A percentile compares a stretch with the other conserved stretches of the same genome.
Conservation (phyloP, 2,329 filamentous ascomycete genomes). For the Talaromyces pinophilus region DNA sequence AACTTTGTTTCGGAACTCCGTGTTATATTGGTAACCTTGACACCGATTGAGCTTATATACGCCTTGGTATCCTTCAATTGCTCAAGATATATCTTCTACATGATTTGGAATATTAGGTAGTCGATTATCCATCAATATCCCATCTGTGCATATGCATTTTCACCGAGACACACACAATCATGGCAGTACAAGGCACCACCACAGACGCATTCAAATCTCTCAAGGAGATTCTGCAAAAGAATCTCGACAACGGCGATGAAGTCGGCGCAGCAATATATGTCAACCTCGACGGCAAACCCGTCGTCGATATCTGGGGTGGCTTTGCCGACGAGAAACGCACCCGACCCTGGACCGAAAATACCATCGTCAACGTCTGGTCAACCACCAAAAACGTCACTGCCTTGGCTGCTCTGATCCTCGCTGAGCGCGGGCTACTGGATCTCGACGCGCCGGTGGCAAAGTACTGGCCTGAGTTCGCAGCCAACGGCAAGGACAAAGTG, state of each 20-base stretch:
- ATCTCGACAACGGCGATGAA: conserved; percentile 44
- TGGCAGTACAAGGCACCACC: conserved; percentile 40
- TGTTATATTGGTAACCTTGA: background rate
- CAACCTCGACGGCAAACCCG: conserved; percentile 44
- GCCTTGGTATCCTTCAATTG: background rate
- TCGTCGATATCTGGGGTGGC: conserved; percentile 52
- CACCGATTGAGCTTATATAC: background rate
- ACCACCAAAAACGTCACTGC: conserved; percentile 43
- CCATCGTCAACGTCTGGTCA: conserved; percentile 46
- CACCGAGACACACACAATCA: conserved; percentile 14
- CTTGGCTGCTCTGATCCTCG: conserved; percentile 43
- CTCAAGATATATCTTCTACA: no score
- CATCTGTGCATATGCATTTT: background rate
- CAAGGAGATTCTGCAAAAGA: conserved; percentile 37
- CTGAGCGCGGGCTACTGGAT: conserved; percentile 44
- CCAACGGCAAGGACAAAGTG: conserved; percentile 45
- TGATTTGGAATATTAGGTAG: no score
- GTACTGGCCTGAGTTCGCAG: conserved; percentile 53
- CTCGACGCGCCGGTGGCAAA: conserved; percentile 41
- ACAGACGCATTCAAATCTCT: conserved; percentile 42
- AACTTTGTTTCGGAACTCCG: background rate
- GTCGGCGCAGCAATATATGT: conserved; percentile 50
- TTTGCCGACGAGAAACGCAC: conserved; percentile 35
- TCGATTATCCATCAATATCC: no score
- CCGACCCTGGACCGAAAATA: conserved; percentile 44